A percentile compares a stretch with the other conserved stretches of the same genome.
Evolutionary conservation across 768 basidiomycete species (phyloP).

Genomic region (Nevesoporus exiguus): DNA sequence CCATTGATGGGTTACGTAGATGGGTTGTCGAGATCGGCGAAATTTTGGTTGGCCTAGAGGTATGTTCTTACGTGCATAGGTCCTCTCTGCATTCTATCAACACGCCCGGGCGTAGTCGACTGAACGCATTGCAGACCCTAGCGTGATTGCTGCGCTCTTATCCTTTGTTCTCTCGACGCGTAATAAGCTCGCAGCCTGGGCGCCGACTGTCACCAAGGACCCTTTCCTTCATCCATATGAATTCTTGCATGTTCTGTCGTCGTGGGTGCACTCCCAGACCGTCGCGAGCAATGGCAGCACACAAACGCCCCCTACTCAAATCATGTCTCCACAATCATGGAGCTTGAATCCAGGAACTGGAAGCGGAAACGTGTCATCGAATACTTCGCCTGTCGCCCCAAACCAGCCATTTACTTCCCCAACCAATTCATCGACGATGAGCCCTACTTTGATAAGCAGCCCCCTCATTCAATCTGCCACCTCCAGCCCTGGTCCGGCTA

Average conservation of each 20-base stretch:
- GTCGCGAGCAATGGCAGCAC: constrained; percentile 10
- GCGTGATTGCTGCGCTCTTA: constrained; percentile 64
- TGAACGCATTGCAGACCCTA: constrained; percentile 72
- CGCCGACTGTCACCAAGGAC: constrained; percentile 58
- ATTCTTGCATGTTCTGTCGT: constrained; percentile 49
- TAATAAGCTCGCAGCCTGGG: constrained; percentile 63
- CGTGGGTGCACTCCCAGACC: constrained; percentile 24
- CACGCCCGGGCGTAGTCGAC: constrained; percentile 46
- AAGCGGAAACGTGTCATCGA: constrained; percentile 14
- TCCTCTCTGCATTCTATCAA: constrained; percentile 1
- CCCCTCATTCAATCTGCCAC: constrained; percentile 4
- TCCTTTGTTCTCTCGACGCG: constrained; percentile 64
- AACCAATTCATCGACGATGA: constrained; percentile 1
- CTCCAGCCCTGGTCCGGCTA: constrained; percentile 11
- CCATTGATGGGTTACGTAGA: constrained; percentile 63
- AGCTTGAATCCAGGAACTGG: constrained; percentile 11
- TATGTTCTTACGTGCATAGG: constrained; percentile 15
- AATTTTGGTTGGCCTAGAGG: constrained; percentile 60
- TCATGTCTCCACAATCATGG: constrained; percentile 20
- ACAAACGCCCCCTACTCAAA: constrained; percentile 31
- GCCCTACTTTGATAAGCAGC: constrained; percentile 8
- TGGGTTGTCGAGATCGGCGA: constrained; percentile 71
- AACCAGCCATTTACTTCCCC: constrained; percentile 7
- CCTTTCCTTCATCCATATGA: constrained; percentile 69
- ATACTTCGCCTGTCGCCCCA: constrained; percentile 15